phyloP scores from a whole-genome alignment of 2,329 filamentous ascomycete genomes.

The Pseudopithomyces maydicus region DNA sequence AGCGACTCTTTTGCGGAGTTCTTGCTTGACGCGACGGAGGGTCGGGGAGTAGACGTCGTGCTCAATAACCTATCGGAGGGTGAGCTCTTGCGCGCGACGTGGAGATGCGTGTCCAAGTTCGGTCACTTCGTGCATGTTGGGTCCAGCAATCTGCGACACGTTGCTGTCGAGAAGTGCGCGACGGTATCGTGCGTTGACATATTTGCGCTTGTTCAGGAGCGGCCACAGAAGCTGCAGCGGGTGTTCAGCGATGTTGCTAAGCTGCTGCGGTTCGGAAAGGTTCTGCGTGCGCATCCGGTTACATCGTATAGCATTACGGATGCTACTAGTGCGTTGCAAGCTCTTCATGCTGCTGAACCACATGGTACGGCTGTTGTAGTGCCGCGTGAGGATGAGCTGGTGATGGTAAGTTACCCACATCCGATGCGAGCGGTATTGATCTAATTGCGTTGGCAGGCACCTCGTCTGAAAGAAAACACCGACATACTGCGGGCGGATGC shows the following conservation, averaged over 20 bases:
- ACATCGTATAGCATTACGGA: conserved; percentile 19
- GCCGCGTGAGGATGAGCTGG: conserved; percentile 20
- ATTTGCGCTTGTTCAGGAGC: conserved; percentile 14
- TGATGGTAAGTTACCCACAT: conserved; percentile 20
- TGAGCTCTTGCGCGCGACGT: conserved; percentile 41
- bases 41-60: conserved; percentile 43
- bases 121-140: conserved; percentile 22
- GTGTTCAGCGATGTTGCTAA: conserved; percentile 20
- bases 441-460: conserved; percentile 13
- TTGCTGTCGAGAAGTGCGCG: conserved; percentile 17
- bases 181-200: conserved; percentile 20
- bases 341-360: conserved; percentile 11
- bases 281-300: conserved; percentile 12
- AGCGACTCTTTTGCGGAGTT: conserved; percentile 28
- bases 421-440: neutral
- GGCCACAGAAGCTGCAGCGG: conserved; percentile 21
- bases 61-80: conserved; percentile 33
- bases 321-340: conserved; percentile 18
- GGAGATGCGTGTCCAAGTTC: conserved; percentile 50
- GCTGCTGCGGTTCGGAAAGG: conserved; percentile 22
- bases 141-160: conserved; percentile 1
- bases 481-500: conserved; percentile 14
- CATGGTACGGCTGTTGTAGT: conserved; percentile 24
- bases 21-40: conserved; percentile 30
- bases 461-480: conserved; percentile 7